Evolutionary conservation across 495 filamentous ascomycete genomes (phyloP).

Genomic region (Aspergillus cristatus): DNA sequence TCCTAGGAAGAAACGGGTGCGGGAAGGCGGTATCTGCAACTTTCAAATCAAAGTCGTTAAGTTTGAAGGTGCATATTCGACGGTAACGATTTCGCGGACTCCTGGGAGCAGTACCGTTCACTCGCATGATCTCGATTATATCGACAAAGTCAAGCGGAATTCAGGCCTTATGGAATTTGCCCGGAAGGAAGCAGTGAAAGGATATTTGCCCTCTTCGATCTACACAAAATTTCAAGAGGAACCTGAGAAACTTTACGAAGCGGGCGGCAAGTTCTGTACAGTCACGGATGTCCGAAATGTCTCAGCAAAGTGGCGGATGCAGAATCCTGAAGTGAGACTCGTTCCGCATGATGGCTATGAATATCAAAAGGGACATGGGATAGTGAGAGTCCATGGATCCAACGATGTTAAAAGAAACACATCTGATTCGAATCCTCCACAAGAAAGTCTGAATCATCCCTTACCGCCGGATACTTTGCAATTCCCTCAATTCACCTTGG

Average conservation of each 20-base stretch:
- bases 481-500: constrained; percentile 35
- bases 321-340: constrained; percentile 38
- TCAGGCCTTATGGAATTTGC: constrained; percentile 45
- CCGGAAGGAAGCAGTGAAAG: constrained; percentile 38
- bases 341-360: constrained; percentile 43
- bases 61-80: constrained; percentile 39
- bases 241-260: constrained; percentile 33
- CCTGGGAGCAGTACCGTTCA: constrained; percentile 34
- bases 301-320: constrained; percentile 42
- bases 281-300: constrained; percentile 45
- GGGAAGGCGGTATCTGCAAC: constrained; percentile 43
- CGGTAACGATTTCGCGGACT: constrained; percentile 32
- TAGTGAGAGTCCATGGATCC: constrained; percentile 25
- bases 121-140: constrained; percentile 42
- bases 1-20: constrained; percentile 38
- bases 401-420: constrained; percentile 9
- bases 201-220: constrained; percentile 45
- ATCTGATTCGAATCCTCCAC: constrained; percentile 6
- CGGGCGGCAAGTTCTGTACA: constrained; percentile 41
- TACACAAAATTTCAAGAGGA: constrained; percentile 43
- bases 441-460: constrained; percentile 14
- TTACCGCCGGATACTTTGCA: constrained; percentile 36
- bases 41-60: constrained; percentile 43
- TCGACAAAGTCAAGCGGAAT: constrained; percentile 43
- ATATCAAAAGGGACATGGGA: constrained; percentile 42